Evolutionary conservation across 1,284 basidiomycete species (phyloP).

Genomic region (Pascua sp.): DNA sequence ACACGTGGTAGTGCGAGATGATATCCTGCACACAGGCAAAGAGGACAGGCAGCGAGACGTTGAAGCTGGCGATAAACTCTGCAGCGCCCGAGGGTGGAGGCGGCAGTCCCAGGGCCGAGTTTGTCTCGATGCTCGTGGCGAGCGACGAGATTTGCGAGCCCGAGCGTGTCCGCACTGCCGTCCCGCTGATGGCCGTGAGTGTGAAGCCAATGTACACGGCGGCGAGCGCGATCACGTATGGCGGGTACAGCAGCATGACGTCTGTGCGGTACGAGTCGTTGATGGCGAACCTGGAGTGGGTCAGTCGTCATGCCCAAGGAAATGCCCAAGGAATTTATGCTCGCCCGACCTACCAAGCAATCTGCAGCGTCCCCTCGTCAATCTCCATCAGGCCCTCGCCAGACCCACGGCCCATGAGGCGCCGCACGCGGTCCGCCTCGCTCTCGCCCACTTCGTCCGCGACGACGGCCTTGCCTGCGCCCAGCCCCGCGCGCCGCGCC

Average conservation of each 20-base stretch:
- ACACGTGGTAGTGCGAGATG: conserved; percentile 78
- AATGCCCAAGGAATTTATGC: not conserved
- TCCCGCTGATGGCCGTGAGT: conserved; percentile 37
- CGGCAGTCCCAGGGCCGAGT: conserved; percentile 35
- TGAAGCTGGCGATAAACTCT: conserved; percentile 77
- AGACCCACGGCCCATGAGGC: conserved; percentile 44
- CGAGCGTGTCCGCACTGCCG: conserved; percentile 46
- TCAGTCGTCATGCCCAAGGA: too few relatives aligned
- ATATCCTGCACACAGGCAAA: conserved; percentile 90
- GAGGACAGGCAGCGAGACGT: conserved; percentile 75
- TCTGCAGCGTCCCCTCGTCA: conserved; percentile 52
- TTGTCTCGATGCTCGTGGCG: conserved; percentile 44
- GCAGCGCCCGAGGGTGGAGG: conserved; percentile 34
- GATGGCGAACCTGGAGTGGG: conserved; percentile 74
- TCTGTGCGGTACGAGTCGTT: conserved; percentile 95
- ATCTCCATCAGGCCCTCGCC: conserved; percentile 51
- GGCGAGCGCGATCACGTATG: conserved; percentile 87
- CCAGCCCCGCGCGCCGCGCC: conserved; percentile 11
- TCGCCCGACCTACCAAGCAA: conserved; percentile 50
- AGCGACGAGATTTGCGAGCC: conserved; percentile 50
- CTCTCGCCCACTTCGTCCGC: conserved; percentile 27
- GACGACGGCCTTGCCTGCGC: conserved; percentile 4
- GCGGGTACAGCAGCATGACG: conserved; percentile 84
- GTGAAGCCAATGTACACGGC: conserved; percentile 78
- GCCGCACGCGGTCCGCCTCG: conserved; percentile 35